Evolutionary conservation across 2,329 filamentous ascomycete genomes (phyloP).

Genomic region (Cytospora piceae): DNA sequence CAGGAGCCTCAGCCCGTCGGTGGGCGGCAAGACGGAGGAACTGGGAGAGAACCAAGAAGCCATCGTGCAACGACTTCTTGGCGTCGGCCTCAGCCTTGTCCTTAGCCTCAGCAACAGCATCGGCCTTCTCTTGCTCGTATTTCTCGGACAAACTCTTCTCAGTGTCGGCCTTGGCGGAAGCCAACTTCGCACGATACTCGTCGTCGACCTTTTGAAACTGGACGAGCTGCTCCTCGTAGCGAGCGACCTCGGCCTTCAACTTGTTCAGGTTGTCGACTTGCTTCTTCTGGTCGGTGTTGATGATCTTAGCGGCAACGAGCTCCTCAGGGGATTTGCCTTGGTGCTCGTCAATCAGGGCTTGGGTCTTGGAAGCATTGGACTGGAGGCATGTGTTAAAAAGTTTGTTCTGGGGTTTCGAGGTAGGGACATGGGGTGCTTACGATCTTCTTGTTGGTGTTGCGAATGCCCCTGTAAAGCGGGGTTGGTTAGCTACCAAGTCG

Average conservation of each 20-base stretch:
- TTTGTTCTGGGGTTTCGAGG: conserved; percentile 1
- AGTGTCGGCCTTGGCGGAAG: conserved; percentile 61
- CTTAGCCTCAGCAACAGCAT: conserved; percentile 57
- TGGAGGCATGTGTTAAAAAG: conserved; percentile 39
- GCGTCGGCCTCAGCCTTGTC: conserved; percentile 58
- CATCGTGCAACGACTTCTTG: conserved; percentile 62
- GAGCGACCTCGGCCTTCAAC: conserved; percentile 68
- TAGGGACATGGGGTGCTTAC: conserved; percentile 55
- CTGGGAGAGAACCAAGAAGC: conserved; percentile 73
- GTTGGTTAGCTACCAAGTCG: neutral
- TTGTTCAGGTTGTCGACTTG: conserved; percentile 77
- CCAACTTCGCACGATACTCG: conserved; percentile 67
- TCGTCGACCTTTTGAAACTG: conserved; percentile 77
- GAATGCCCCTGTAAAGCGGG: conserved; percentile 69
- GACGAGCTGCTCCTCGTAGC: conserved; percentile 73
- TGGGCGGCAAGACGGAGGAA: conserved; percentile 81
- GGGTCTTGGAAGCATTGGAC: conserved; percentile 74
- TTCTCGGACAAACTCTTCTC: conserved; percentile 60
- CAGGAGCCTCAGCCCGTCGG: conserved; percentile 70
- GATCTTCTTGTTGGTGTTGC: conserved; percentile 93
- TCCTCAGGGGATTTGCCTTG: conserved; percentile 73
- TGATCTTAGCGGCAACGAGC: conserved; percentile 70
- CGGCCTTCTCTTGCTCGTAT: conserved; percentile 57
- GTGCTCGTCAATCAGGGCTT: conserved; percentile 70
- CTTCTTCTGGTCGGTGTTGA: conserved; percentile 80